Evolutionary conservation across 331 rosid genomes (phyloP), one percentile per base, ranked within the genome.

Genomic region (Quercus phellos): DNA sequence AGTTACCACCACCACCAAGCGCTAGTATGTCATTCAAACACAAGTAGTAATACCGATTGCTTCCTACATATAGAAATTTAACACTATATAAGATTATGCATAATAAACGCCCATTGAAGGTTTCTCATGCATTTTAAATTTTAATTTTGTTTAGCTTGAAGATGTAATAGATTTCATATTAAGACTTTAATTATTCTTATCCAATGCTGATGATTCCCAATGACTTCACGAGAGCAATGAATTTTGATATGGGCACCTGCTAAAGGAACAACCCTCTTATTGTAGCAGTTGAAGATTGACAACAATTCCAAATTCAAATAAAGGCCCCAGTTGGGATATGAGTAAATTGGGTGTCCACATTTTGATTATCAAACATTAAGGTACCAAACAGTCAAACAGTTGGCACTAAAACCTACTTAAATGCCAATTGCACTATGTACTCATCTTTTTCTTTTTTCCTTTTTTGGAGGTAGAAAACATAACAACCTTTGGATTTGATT

Each of bases 1-100:
- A 95, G 80, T 80, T 90, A 73, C 97, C 98, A 77, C 99, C 98
- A 4, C 97, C 99, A 19, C 99, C 99, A 72, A 95, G 85, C 55
- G 93, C 98, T 60, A 95, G 93, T 53, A 90, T 73, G 76, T 95
- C 97, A 70, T 46, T 85, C 86, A 91, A 51, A 80, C 99, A 95
- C 84, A 91, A 73, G 81, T 71, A 89, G 78, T 86, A 95, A 83
- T 91, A 93, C 30, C 94, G 85, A 77, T 95, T 95, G 61, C 93
- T 92, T 81, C 99, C 99, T 95, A 73, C 51, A 43, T 53, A 74
- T 13, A 73, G 24, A 75, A 42, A 30, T n/a, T 32, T 24, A 59
- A 78, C 35, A 61, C 1, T 38, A 38, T 29, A 55, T 73, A n/a
- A 79, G 69, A 30, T 64, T 19, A 55, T 73, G 72, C 22, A 61